phyloP scores from a whole-genome alignment of 331 rosid genomes.

The Malus hybrid region DNA sequence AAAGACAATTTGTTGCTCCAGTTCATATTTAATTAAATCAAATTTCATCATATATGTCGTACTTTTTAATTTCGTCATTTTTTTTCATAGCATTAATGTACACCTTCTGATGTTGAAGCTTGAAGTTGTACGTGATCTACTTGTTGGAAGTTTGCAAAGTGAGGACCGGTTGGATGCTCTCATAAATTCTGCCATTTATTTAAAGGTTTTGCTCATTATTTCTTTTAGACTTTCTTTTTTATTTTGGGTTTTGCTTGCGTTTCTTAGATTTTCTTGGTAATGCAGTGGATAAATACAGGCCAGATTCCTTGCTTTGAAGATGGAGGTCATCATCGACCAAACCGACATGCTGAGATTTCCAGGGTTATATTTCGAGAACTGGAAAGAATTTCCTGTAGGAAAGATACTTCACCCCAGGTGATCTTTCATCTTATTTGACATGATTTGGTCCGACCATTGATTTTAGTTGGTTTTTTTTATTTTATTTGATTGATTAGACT shows the following conservation, averaged over 20 bases:
- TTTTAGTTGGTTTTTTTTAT: conserved; percentile 13
- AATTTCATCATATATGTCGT: not conserved
- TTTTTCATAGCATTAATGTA: not conserved
- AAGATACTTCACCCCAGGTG: conserved; percentile 81
- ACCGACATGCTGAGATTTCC: conserved; percentile 95
- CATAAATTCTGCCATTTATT: conserved; percentile 76
- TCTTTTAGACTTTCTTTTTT: conserved; percentile 3
- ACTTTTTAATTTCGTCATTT: not conserved
- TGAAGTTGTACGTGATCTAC: conserved; percentile 65
- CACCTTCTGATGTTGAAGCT: conserved; percentile 44
- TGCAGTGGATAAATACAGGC: conserved; percentile 99
- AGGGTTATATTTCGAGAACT: conserved; percentile 86
- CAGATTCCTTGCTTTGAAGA: conserved; percentile 95
- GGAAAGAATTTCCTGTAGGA: conserved; percentile 54
- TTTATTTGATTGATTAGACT: not conserved
- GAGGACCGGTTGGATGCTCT: conserved; percentile 72
- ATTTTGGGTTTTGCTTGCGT: conserved; percentile 5
- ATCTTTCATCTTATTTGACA: conserved; percentile 12
- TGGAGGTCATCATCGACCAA: conserved; percentile 96
- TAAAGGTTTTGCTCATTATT: conserved; percentile 51
- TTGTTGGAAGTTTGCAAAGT: conserved; percentile 36
- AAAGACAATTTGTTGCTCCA: not conserved
- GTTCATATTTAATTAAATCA: not conserved
- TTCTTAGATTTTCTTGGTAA: conserved; percentile 23
- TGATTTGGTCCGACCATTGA: conserved; percentile 1